These are phyloP conservation scores for Rhodomyrtus tomentosa DNA, from an alignment of 345 rosid species.

Conservation along the genomic window DNA sequence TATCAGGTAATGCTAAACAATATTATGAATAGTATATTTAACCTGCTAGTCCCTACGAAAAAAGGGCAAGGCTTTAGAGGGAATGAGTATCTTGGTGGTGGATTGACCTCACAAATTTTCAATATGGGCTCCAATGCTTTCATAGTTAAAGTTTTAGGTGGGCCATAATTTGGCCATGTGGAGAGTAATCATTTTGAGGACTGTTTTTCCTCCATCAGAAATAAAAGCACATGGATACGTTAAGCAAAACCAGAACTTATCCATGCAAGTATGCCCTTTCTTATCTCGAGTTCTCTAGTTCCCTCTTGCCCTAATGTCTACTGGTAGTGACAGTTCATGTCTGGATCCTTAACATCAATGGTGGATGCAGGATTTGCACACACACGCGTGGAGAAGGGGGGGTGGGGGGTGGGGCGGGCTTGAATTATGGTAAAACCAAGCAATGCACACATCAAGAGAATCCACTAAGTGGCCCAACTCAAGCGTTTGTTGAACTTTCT, in stretches of 20 bases:
- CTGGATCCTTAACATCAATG: background rate
- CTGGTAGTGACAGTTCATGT: background rate
- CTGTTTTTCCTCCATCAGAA: background rate
- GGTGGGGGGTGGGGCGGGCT: background rate
- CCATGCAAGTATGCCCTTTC: background rate
- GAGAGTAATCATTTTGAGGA: background rate
- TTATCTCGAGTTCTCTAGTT: background rate
- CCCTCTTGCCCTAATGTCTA: background rate
- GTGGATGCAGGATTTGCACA: background rate
- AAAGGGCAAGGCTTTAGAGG: background rate
- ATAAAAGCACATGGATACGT: background rate
- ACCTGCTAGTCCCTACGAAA: background rate
- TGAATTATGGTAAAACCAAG: background rate
- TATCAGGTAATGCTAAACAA: constrained; percentile 44
- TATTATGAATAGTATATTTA: background rate
- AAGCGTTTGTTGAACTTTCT: background rate
- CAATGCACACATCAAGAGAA: background rate
- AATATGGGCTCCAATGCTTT: background rate
- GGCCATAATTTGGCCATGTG: background rate
- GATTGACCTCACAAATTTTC: background rate
- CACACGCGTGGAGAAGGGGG: background rate
- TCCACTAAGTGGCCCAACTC: background rate
- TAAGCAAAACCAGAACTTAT: background rate
- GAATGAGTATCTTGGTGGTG: background rate
- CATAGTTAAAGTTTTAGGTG: background rate